Evolutionary conservation across 2,329 filamentous ascomycete genomes (phyloP).

Genomic region (Boeremia exigua): DNA sequence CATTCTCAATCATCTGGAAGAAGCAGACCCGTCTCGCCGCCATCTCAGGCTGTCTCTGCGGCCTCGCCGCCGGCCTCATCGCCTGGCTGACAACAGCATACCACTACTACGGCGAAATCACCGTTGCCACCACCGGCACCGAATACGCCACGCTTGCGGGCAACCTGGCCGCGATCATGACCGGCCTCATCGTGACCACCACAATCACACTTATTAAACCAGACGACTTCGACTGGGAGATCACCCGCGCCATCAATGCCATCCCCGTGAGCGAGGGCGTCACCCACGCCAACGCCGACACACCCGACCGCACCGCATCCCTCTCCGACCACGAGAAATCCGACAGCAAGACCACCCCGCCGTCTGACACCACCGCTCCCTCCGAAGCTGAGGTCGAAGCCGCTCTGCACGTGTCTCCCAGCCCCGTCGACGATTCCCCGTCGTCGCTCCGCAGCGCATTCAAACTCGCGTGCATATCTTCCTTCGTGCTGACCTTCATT

Average conservation of each 20-base stretch:
- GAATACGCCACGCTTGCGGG: constrained; percentile 51
- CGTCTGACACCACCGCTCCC: neutral
- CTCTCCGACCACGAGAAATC: constrained; percentile 9
- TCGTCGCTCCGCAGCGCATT: constrained; percentile 42
- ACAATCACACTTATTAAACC: constrained; percentile 46
- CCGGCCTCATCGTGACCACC: constrained; percentile 41
- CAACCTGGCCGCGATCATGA: constrained; percentile 45
- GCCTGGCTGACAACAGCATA: constrained; percentile 49
- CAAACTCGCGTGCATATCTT: constrained; percentile 46
- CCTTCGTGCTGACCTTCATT: constrained; percentile 48
- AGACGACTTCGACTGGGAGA: constrained; percentile 49
- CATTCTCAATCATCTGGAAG: constrained; percentile 48
- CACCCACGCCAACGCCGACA: constrained; percentile 2
- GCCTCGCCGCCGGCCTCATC: constrained; percentile 44
- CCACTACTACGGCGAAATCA: constrained; percentile 47
- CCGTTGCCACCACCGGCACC: constrained; percentile 48
- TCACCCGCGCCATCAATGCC: constrained; percentile 48
- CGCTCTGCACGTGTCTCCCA: constrained; percentile 4
- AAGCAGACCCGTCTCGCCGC: constrained; percentile 43
- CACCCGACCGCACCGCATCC: constrained; percentile 5
- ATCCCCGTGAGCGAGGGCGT: constrained; percentile 23
- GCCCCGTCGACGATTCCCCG: constrained; percentile 37
- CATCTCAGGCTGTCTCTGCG: constrained; percentile 41
- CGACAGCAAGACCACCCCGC: neutral
- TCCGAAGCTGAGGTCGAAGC: neutral